phyloP scores from a whole-genome alignment of 257 asterid genomes.

The Nicotiana benthamiana region DNA sequence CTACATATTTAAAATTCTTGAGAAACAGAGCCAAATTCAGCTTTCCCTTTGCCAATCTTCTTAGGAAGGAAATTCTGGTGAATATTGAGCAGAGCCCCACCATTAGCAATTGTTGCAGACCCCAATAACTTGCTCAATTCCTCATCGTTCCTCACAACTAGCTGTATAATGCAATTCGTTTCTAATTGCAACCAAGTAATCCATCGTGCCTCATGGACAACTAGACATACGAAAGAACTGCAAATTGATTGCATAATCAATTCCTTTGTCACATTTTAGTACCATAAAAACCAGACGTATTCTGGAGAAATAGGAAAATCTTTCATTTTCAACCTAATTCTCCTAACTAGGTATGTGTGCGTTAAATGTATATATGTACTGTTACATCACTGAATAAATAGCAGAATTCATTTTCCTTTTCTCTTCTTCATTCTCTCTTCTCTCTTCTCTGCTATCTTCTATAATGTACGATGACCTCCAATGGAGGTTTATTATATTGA shows the following conservation, averaged over 20 bases:
- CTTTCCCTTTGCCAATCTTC: constrained; percentile 27
- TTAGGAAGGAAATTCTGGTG: constrained; percentile 44
- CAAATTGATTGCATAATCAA: background rate
- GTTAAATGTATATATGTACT: too few species aligned
- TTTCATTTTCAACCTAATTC: background rate
- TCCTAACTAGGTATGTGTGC: background rate
- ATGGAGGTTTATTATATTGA: too few species aligned
- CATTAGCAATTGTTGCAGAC: constrained; percentile 45
- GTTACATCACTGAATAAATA: too few species aligned
- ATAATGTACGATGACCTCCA: too few species aligned
- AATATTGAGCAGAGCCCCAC: constrained; percentile 65
- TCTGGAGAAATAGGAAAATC: background rate
- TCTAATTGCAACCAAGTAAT: background rate
- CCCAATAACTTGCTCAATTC: constrained; percentile 58
- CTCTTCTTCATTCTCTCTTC: too few species aligned
- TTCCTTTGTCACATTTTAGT: background rate
- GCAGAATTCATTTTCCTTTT: too few species aligned
- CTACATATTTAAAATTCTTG: constrained; percentile 42
- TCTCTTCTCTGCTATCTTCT: too few species aligned
- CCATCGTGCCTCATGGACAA: background rate
- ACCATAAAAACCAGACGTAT: background rate
- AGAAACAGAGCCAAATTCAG: constrained; percentile 40
- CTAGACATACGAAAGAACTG: background rate
- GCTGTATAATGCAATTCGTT: constrained; percentile 14
- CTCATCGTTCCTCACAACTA: constrained; percentile 67